Base-by-base conservation (phyloP, 2,329 filamentous ascomycete genomes). In the Rhytidhysteron rufulum region DNA sequence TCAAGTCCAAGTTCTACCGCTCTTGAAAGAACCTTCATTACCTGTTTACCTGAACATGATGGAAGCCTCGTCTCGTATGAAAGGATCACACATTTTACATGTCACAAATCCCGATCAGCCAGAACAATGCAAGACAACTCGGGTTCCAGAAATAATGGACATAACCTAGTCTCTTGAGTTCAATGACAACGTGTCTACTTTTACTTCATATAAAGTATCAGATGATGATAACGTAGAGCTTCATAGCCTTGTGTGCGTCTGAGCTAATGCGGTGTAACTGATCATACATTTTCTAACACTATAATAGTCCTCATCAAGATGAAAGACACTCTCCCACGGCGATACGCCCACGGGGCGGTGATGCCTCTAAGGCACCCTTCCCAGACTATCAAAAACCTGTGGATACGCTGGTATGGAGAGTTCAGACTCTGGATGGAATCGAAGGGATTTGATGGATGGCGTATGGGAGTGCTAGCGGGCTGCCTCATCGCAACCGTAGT, bases 21-120 rank as follows among this genome's bases (percentile, higher is more conserved):
- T n/a, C n/a, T n/a, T n/a, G n/a, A n/a, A n/a, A n/a, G n/a, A n/a
- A n/a, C n/a, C n/a, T n/a, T n/a, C n/a, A n/a, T n/a, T n/a, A n/a
- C n/a, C n/a, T n/a, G n/a, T n/a, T n/a, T n/a, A n/a, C n/a, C n/a
- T n/a, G n/a, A n/a, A n/a, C 47, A 49, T 5, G 33, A 31, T 5
- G 44, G 48, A 21, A n/a, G 13, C 19, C 10, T 18, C 27, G 13
- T 34, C 27, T 30, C 27, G 13, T 30, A 16, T 30, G 8, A 8
- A 30, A 16, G 27, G 16, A 16, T 30, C 13, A 13, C 27, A 16
- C 27, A n/a, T n/a, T 30, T 16, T 30, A 30, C 27, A 16, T 8
- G 27, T 30, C 8, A 8, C 8, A 16, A 30, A 30, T 8, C 27
- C 27, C 4, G 27, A 30, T 16, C 27, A 13, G 16, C 27, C 5